Conservation (phyloP, 257 asterid species). For the Jacaranda mimosifolia region DNA sequence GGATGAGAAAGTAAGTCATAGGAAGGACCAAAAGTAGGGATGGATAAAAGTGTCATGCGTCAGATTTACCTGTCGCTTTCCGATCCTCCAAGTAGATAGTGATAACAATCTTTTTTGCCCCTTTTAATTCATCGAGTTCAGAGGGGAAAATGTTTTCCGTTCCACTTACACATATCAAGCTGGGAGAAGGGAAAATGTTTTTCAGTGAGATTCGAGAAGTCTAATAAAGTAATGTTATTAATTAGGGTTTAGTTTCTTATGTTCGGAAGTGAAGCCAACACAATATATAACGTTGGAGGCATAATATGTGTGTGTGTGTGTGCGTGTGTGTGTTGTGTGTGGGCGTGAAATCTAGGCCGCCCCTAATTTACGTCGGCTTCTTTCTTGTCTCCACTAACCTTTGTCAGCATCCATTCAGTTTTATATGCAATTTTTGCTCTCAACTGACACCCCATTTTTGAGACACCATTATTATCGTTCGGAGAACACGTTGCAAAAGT, state of each 20-base stretch:
- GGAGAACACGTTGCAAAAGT: background rate
- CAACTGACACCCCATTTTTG: slow-evolving; percentile 43
- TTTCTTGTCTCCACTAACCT: slow-evolving; percentile 74
- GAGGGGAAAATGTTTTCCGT: background rate
- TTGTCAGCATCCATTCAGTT: slow-evolving; percentile 43
- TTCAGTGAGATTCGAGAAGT: slow-evolving; percentile 68
- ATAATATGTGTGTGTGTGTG: background rate
- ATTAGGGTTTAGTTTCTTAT: background rate
- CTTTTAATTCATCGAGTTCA: background rate
- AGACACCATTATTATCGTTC: slow-evolving; percentile 47
- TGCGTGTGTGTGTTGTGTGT: background rate
- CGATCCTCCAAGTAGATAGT: slow-evolving; percentile 55
- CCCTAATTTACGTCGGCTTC: slow-evolving; percentile 69
- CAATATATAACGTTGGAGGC: background rate
- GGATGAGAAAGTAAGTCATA: slow-evolving; percentile 25
- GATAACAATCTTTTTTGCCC: background rate
- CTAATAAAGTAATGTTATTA: slow-evolving; percentile 17
- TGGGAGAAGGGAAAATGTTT: slow-evolving; percentile 46
- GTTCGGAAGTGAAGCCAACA: slow-evolving; percentile 18
- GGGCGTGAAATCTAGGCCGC: slow-evolving; percentile 68
- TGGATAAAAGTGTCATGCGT: slow-evolving; percentile 70
- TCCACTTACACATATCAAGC: slow-evolving; percentile 12
- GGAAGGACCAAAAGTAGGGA: slow-evolving; percentile 58
- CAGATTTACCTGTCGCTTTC: slow-evolving; percentile 62
- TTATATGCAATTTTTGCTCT: slow-evolving; percentile 38